These are phyloP conservation scores for Cephalotrichum gorgonifer DNA, from an alignment of 2,329 filamentous ascomycete genomes.

Conservation along the genomic window DNA sequence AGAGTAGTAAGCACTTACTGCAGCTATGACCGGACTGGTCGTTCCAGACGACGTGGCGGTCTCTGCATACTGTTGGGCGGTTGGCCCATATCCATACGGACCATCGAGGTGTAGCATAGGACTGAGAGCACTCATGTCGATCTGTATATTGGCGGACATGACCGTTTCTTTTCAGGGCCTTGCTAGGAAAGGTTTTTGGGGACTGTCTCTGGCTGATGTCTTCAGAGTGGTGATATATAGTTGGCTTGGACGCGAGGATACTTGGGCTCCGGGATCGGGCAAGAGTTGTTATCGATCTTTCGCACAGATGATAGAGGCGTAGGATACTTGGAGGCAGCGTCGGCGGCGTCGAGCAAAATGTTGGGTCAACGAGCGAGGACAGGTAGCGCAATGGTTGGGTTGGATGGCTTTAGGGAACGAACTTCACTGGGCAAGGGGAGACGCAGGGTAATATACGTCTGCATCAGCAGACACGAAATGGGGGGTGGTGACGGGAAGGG, in stretches of 20 bases:
- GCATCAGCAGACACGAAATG: background rate
- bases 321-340: background rate
- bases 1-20: constrained; percentile 4
- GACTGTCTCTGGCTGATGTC: background rate
- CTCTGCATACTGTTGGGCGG: constrained; percentile 3
- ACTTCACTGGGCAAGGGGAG: background rate
- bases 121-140: constrained; percentile 1
- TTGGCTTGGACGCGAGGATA: too few species aligned
- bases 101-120: background rate
- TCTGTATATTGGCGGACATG: background rate
- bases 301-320: background rate
- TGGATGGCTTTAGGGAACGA: background rate
- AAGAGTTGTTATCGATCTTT: background rate
- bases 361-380: background rate
- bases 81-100: background rate
- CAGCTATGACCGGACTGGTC: constrained; percentile 10
- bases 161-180: background rate
- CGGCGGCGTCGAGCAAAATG: background rate
- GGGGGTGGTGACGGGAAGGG: background rate
- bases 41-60: constrained; percentile 11
- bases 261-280: too few species aligned
- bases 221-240: background rate
- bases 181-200: background rate
- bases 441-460: background rate
- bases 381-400: background rate